These are phyloP conservation scores for Verticillium albo-atrum DNA, from an alignment of 2,329 filamentous ascomycete species.

Conservation along the genomic window DNA sequence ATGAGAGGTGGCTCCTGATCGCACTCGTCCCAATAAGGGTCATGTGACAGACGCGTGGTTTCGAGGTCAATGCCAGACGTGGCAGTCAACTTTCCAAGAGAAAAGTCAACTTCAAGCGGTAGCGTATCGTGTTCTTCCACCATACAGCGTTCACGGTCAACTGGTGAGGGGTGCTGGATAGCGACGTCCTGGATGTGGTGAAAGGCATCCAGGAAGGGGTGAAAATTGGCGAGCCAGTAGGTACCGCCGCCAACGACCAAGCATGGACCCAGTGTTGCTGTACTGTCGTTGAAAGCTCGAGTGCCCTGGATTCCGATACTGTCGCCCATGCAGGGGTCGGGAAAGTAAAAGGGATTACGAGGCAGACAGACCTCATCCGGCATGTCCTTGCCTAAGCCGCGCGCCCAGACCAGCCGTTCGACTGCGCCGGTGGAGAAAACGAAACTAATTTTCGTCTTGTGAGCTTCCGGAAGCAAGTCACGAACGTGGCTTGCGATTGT, in stretches of 20 bases:
- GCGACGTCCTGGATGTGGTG: constrained; percentile 19
- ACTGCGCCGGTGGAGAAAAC: constrained; percentile 32
- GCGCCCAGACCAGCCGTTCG: constrained; percentile 32
- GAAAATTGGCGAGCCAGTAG: constrained; percentile 40
- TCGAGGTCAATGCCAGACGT: constrained; percentile 36
- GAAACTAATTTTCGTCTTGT: constrained; percentile 26
- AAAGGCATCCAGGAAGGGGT: constrained; percentile 35
- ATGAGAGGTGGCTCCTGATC: constrained; percentile 34
- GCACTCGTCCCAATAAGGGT: constrained; percentile 38
- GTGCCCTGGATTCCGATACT: constrained; percentile 32
- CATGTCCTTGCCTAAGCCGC: constrained; percentile 29
- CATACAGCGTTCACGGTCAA: constrained; percentile 31
- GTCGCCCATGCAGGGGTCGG: constrained; percentile 39
- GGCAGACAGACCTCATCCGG: constrained; percentile 35
- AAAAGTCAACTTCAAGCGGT: constrained; percentile 19
- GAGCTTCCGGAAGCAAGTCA: constrained; percentile 32
- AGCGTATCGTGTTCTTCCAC: constrained; percentile 32
- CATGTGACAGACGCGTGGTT: constrained; percentile 38
- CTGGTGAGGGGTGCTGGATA: constrained; percentile 35
- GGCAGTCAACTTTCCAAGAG: constrained; percentile 29
- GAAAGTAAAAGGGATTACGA: constrained; percentile 38
- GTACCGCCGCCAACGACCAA: constrained; percentile 28
- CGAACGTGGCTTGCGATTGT: constrained; percentile 33
- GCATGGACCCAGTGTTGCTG: constrained; percentile 37
- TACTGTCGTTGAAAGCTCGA: constrained; percentile 25